Conservation (phyloP, 2,329 filamentous ascomycete genomes). For the Sporothrix pallida region DNA sequence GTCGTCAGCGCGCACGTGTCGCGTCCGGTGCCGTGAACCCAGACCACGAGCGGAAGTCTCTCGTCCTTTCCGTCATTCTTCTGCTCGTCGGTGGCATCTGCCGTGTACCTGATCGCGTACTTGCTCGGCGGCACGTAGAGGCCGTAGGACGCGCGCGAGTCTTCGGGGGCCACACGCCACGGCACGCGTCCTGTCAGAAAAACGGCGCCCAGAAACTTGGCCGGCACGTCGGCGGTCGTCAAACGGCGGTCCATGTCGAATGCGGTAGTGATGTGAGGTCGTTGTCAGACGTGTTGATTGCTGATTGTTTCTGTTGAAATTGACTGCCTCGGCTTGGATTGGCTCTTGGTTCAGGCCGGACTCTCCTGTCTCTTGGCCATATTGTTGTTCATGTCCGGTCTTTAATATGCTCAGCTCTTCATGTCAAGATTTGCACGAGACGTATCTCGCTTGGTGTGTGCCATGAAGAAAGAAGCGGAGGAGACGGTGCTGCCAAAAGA, state of each 20-base stretch:
- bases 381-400: too few species aligned
- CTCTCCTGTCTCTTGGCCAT: not conserved
- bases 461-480: not conserved
- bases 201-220: not conserved
- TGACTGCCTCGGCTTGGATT: not conserved
- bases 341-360: not conserved
- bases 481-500: conserved; percentile 11
- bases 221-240: conserved; percentile 22
- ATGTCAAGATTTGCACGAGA: not conserved
- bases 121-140: conserved; percentile 14
- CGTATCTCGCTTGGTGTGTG: not conserved
- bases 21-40: conserved; percentile 23
- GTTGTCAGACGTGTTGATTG: not conserved
- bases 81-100: not conserved
- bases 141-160: conserved; percentile 14
- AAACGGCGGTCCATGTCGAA: not conserved
- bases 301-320: not conserved
- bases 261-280: not conserved
- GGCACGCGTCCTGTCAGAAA: conserved; percentile 24
- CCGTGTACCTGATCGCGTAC: conserved; percentile 17
- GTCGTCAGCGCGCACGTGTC: not conserved
- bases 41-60: conserved; percentile 9
- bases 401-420: not conserved
- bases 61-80: not conserved
- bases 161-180: conserved; percentile 15